Evolutionary conservation across 2,329 filamentous ascomycete genomes (phyloP), one percentile per base, ranked within the genome.

Genomic region (Pseudopyricularia cyperi): DNA sequence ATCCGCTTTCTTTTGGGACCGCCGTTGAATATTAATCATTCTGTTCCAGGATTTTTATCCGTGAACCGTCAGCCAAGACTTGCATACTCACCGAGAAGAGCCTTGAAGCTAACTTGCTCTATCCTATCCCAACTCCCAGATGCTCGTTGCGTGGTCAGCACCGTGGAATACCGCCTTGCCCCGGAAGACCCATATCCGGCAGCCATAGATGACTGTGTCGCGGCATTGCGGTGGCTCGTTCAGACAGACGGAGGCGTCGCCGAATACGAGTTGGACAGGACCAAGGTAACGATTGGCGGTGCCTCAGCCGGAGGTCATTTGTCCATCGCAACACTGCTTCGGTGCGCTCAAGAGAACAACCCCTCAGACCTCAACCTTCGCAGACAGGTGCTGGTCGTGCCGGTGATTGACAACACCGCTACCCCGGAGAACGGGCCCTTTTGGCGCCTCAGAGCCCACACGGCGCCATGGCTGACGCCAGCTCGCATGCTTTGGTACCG

Each of bases 131-230:
- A 44, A 24, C 32, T 7, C 2, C 7, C 3, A 51, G 49, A 42
- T 28, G 34, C 49, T 22, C 34, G 28, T 1, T 51, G 49, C 15
- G 53, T 60, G 11, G 56, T 83, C 52, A 74, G 85, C 54, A 78
- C 71, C 52, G 68, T 75, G 1, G 70, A 72, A 34, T 78, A 78
- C 58, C 62, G 72, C 0, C 64, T 76, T 12, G 72, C 72, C 1
- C 75, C 75, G 0, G 73, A 76, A 55, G 62, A 70, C 49, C 64
- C 65, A 7, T 75, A 71, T 53, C 74, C 74, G 0, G 61, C 57
- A 4, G 65, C 67, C 2, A 59, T 75, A 4, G 60, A 74, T 37
- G 74, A 78, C 58, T 49, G 54, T 15, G 61, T 59, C 34, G 48
- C 58, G 7, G 61, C 55, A 2, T 51, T 66, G 26, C 30, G 51